These are phyloP conservation scores for Rosa multiflora DNA, from an alignment of 306 rosid species.

Conservation along the genomic window DNA sequence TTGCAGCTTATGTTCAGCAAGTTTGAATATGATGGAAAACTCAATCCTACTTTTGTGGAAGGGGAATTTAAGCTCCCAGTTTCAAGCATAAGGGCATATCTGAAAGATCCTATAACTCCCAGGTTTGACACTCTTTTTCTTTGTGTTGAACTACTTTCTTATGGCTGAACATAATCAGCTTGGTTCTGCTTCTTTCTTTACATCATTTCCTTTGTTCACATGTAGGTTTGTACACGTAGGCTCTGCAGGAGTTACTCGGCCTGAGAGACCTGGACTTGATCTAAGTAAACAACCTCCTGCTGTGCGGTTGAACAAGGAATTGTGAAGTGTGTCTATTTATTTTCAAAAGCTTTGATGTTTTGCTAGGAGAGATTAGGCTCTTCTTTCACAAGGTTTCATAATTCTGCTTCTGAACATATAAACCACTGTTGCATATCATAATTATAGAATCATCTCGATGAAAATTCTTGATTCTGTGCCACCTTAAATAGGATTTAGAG, in stretches of 20 bases:
- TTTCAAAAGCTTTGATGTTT: too few relatives aligned
- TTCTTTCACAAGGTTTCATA: too few relatives aligned
- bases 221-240: slow-evolving; percentile 87
- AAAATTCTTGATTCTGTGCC: too few relatives aligned
- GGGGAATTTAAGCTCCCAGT: slow-evolving; percentile 84
- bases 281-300: slow-evolving; percentile 96
- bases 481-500: too few relatives aligned
- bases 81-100: slow-evolving; percentile 68
- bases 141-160: not conserved
- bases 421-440: too few relatives aligned
- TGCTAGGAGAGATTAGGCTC: too few relatives aligned
- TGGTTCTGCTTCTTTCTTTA: not conserved
- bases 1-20: slow-evolving; percentile 98
- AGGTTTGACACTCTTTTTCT: slow-evolving; percentile 41
- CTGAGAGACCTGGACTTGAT: slow-evolving; percentile 92
- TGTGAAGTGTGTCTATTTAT: too few relatives aligned
- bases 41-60: slow-evolving; percentile 77
- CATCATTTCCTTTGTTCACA: slow-evolving; percentile 13
- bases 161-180: slow-evolving; percentile 6
- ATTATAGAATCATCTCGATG: too few relatives aligned
- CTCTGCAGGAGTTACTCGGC: slow-evolving; percentile 96
- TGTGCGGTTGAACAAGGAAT: slow-evolving; percentile 88
- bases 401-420: too few relatives aligned
- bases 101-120: slow-evolving; percentile 72
- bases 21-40: slow-evolving; percentile 88